Base-by-base conservation (phyloP, 1,139 yeast species). In the Yarrowia galli region DNA sequence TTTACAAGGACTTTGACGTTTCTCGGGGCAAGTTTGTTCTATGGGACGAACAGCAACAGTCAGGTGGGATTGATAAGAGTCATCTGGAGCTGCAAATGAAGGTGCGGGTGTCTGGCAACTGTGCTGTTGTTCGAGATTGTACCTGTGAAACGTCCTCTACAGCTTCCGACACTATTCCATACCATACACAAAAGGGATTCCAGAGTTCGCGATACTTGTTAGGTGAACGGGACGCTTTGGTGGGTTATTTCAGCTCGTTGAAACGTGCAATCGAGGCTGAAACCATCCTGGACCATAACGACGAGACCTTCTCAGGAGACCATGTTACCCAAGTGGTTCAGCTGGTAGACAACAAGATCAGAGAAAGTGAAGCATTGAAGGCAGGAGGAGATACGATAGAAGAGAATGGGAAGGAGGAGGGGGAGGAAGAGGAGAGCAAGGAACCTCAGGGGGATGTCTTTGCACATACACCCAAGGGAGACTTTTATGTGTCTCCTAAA, bases 401-500 rank as follows among this genome's bases (percentile, higher is more conserved):
- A 3, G 38, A 56, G 10, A 13, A 16, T 13, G n/a, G 8, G 45
- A 20, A 8, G 8, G 58, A 51, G 12, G 18, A 28, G 22, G n/a
- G 8, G 45, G 23, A 8, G 8, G 58, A 51, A 5, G 18, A 28
- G 22, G 10, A 12, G 23, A 22, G 12, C 7, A n/a, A 38, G 13
- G 45, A 53, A n/a, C 32, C 43, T 8, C 16, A 53, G 18, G 38
- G 38, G 1, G 63, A 56, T 2, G 40, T 58, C 10, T 58, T 15
- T 43, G 64, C 64, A 25, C 45, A 43, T n/a, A 58, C 64, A 12
- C 13, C 64, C 3, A 42, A 42, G 18, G 64, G 64, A 12, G 46
- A 40, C 51, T 58, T 58, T 15, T 58, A 43, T 42, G 64, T 58
- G 16, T 58, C 64, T 18, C 64, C 64, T 7, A 43, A 43, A 12